Base-by-base conservation (phyloP, 495 filamentous ascomycete genomes). In the Physcia stellaris region DNA sequence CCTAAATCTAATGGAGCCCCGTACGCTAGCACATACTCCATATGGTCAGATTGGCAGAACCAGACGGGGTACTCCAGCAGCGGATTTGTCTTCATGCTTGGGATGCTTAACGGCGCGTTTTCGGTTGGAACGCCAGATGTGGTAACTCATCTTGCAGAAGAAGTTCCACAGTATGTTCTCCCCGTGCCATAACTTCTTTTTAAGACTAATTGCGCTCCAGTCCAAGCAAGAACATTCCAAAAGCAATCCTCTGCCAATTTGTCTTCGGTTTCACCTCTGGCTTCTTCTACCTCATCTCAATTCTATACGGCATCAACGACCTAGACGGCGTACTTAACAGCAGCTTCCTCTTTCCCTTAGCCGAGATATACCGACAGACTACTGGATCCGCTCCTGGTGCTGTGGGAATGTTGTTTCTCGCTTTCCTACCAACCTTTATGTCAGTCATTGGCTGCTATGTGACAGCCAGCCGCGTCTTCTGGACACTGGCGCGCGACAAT, bases 51-150 rank as follows among this genome's bases (percentile, higher is more conserved):
- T 10, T 81, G 72, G 61, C 69, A 67, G 12, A 83, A 83, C 38
- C 45, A 62, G n/a, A 80, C 77, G 4, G 78, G 78, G 0, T 88
- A 79, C 61, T 61, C 60, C 20, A 70, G 64, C 35, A 60, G 74
- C 39, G 85, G 83, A 4, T 73, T 94, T 13, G 83, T 78, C 10
- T 94, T 94, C 47, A 57, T 87, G 12, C 59, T 75, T 2, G 85
- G 86, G 1, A 82, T 90, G 52, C 67, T 94, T 17, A 92, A 94
- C 49, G 86, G 83, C 16, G 83, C 86, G 7, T 94, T 80, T 53
- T 74, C 80, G 13, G 75, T 94, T 26, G 86, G 86, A 10, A 86
- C 84, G 0, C 83, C 83, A 3, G 83, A 83, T 53, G 66, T 70
- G 26, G 69, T 82, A 10, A 73, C 77, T 6, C 85, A 93, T 56